Evolutionary conservation across 2,329 filamentous ascomycete genomes (phyloP), one percentile per base, ranked within the genome.

Genomic region (Colletotrichum sp.): DNA sequence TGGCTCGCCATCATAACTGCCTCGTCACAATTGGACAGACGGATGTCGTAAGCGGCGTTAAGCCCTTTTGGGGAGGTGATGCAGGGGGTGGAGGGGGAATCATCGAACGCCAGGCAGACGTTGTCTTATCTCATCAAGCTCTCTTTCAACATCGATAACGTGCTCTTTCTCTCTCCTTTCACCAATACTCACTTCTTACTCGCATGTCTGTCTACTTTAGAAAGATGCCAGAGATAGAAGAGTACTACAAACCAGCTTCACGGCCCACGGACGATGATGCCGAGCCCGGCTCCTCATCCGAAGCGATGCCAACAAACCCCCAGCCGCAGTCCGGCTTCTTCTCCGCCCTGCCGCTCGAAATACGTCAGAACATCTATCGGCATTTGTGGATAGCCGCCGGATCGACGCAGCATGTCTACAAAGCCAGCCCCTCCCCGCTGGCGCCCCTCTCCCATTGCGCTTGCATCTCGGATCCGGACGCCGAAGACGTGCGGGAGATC

Each of bases 321-420:
- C 70, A 75, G 55, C 28, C 25, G 25, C 62, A 72, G 16, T 75
- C 73, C 18, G 43, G 22, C 62, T 75, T 73, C 64, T 75, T 75
- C 58, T 73, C 64, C 56, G 34, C 34, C 22, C 58, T 75, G 10
- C 73, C 73, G 5, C 64, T 73, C 30, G 73, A 75, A 28, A 69
- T 75, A 60, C 73, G 73, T 34, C 73, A 60, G 58, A 60, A 62
- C 48, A 68, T 75, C 16, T 75, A 75, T 25, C 43, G 70, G 15
- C 28, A 75, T 22, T 28, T 75, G 22, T 75, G 73, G 73, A 12
- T 28, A 39, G 64, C 70, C 32, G 58, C 70, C n/a, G 73, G 73
- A 16, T 25, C 58, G 28, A 73, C 28, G 2, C 73, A 75, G 12
- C 73, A 75, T 28, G 70, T 75, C n/a, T 75, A 75, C 65, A 73